A percentile compares a stretch with the other conserved stretches of the same genome.
Evolutionary conservation across 2,329 filamentous ascomycete species (phyloP).

Genomic region (Penicillium sp.): DNA sequence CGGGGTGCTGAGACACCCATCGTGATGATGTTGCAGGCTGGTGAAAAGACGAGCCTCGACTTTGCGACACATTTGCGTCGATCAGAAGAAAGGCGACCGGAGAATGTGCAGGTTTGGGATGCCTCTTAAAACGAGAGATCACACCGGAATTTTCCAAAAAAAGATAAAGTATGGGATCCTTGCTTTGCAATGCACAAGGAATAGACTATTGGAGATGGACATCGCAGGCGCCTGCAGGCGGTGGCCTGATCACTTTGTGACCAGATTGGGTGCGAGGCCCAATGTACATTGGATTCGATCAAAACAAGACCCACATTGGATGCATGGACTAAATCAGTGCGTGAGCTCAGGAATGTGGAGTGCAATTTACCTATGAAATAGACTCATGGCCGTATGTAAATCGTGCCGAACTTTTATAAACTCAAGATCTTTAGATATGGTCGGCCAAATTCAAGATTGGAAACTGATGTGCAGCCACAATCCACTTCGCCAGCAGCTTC

Average conservation of each 20-base stretch:
- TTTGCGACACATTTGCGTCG: neutral
- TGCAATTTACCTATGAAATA: neutral
- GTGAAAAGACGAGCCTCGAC: neutral
- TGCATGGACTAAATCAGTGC: neutral
- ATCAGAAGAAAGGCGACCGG: neutral
- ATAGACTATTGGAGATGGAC: neutral
- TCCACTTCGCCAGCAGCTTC: neutral
- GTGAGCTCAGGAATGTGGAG: neutral
- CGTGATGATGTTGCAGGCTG: neutral
- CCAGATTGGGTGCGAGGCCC: neutral
- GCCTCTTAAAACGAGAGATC: neutral
- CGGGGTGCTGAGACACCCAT: slow-evolving; percentile 1
- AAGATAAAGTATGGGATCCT: neutral
- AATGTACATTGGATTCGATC: neutral
- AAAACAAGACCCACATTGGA: neutral
- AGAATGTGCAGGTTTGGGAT: neutral
- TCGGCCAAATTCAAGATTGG: neutral
- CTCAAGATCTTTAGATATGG: neutral
- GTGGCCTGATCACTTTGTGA: neutral
- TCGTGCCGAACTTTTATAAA: neutral
- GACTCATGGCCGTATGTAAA: neutral
- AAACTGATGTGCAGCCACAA: neutral
- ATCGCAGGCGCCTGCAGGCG: neutral
- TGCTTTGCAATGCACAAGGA: neutral
- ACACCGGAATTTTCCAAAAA: neutral